Evolutionary conservation across 805 yeast genomes (phyloP), one percentile per base, ranked within the genome.

Genomic region (Cyberlindnera lachancei): DNA sequence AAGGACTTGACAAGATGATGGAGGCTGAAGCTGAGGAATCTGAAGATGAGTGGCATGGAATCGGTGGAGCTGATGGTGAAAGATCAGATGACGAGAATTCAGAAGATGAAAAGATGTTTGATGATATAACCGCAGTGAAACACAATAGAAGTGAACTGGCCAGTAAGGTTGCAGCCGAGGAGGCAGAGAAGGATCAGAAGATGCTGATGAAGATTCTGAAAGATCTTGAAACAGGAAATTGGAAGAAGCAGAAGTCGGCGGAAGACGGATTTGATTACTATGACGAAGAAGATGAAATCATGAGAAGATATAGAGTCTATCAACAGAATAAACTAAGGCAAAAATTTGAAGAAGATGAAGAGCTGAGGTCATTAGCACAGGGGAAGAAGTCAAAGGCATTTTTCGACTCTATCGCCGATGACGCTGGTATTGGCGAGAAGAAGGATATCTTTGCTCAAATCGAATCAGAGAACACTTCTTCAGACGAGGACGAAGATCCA

Each of bases 21-120:
- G 90, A 84, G 46, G 78, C 80, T 30, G 92, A 83, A 61, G 94
- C 94, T 27, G 87, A 73, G 44, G 94, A 84, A 59, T 81, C 92
- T 23, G 94, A 84, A 38, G 94, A 84, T 63, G 94, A 84, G 60
- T 84, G 86, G 83, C 70, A 70, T 30, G 94, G 92, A 4, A 46
- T 80, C 30, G 92, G 90, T 42, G 94, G 94, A 38, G 62, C 50
- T 6, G 88, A 80, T 44, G 81, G 77, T 9, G 66, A 63, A 31
- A 42, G 45, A n/a, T 49, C 56, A 4, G 64, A 61, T 28, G 73
- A 62, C 26, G 79, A 76, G 32, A 74, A 82, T 51, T 73, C 84
- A 17, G 94, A 83, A 40, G 83, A 81, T 48, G 92, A 82, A 55
- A 66, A 60, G 40, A 75, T 83, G 85, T 68, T 82, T 36, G 90